Base-by-base conservation (phyloP, 148 eudicot genomes). In the Tetragonia tetragonoides region DNA sequence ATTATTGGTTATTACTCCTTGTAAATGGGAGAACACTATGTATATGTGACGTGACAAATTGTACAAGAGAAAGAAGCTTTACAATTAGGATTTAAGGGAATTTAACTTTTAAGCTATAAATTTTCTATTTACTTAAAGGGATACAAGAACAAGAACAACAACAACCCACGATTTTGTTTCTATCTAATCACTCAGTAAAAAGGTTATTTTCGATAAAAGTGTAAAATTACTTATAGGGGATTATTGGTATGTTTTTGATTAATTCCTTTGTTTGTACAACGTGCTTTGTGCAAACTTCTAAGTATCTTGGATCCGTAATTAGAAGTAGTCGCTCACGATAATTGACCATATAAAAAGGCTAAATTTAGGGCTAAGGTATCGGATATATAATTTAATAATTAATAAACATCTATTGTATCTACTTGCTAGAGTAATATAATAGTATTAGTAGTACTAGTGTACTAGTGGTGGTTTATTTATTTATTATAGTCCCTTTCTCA, bases 301-400 rank as follows among this genome's bases (percentile, higher is more conserved):
- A 24, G 14, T 28, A 46, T 75, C 28, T 76, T 76, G 72, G 72
- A 76, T 76, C 72, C 70, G 66, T 51, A 76, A 76, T 47, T 34
- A 51, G 56, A 5, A 73, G 2, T 18, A 72, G 10, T 60, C 3
- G 64, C 21, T 21, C 7, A n/a, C n/a, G 23, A 40, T 60, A 59
- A 37, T 41, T 59, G 66, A 46, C 69, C 57, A 21, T 18, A 6
- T 14, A 67, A 61, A 41, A 73, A 18, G 49, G 37, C 49, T 59
- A n/a, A 7, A 37, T 10, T 59, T 17, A 20, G 23, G 44, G 23
- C 18, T 57, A 5, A 73, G 76, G 37, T n/a, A 73, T 42, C 65
- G n/a, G 34, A 28, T 47, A 53, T 72, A 7, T 72, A 34, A 34
- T 72, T 17, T 34, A 39, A 0, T 0, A 28, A 28, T 28, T 28